Evolutionary conservation across 2,329 filamentous ascomycete species (phyloP).

Genomic region (Penicillium corylophilum): DNA sequence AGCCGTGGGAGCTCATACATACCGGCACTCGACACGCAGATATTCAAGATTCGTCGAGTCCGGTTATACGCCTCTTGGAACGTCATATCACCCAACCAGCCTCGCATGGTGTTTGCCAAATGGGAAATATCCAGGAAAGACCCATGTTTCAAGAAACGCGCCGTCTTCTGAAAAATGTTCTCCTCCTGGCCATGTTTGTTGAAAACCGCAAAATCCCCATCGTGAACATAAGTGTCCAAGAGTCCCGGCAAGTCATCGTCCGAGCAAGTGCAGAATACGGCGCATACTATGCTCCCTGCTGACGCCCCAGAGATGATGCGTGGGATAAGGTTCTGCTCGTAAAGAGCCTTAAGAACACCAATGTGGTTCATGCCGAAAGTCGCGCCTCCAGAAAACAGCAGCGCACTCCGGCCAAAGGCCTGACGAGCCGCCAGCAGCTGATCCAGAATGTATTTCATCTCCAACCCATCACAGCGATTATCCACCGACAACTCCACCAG

Average conservation of each 20-base stretch:
- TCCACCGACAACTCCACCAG: slow-evolving; percentile 64
- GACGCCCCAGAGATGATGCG: slow-evolving; percentile 86
- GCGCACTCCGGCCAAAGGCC: slow-evolving; percentile 79
- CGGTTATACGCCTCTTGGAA: slow-evolving; percentile 96
- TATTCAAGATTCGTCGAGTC: slow-evolving; percentile 88
- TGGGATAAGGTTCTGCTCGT: slow-evolving; percentile 71
- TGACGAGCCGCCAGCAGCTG: slow-evolving; percentile 70
- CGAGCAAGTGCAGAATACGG: slow-evolving; percentile 73
- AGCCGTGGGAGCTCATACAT: slow-evolving; percentile 83
- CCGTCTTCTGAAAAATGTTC: slow-evolving; percentile 66
- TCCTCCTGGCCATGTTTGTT: slow-evolving; percentile 62
- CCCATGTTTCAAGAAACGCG: slow-evolving; percentile 74
- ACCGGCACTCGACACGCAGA: slow-evolving; percentile 84
- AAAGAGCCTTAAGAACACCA: slow-evolving; percentile 79
- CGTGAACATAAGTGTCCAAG: slow-evolving; percentile 67
- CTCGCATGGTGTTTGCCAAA: slow-evolving; percentile 76
- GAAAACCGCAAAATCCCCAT: slow-evolving; percentile 77
- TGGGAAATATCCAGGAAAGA: slow-evolving; percentile 83
- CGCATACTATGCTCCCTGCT: slow-evolving; percentile 81
- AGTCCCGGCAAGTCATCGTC: slow-evolving; percentile 74
- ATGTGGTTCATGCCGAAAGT: slow-evolving; percentile 93
- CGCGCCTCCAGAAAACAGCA: slow-evolving; percentile 80
- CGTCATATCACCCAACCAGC: slow-evolving; percentile 80
- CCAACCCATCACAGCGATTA: slow-evolving; percentile 53
- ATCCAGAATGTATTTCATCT: slow-evolving; percentile 63